Evolutionary conservation across 2,329 filamentous ascomycete genomes (phyloP).

Genomic region (Fusarium nelsonii): DNA sequence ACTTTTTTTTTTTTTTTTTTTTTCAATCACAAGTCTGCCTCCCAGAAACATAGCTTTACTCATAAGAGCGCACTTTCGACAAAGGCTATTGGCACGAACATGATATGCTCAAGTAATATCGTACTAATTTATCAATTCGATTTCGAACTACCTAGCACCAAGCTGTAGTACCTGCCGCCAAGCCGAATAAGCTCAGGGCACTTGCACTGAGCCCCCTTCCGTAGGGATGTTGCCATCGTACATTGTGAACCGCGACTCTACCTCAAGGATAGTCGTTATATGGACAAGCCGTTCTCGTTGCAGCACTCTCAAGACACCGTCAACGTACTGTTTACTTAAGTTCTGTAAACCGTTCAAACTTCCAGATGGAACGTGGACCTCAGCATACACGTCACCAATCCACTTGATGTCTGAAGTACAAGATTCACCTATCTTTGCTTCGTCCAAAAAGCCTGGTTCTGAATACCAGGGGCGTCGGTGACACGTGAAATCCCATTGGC

Average conservation of each 20-base stretch:
- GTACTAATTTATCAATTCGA: neutral
- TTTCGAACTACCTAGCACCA: neutral
- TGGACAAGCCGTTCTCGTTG: neutral
- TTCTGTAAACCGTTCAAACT: accelerated
- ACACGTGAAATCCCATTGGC: too few relatives aligned
- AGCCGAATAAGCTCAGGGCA: neutral
- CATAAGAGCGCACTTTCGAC: too few relatives aligned
- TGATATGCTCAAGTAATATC: neutral
- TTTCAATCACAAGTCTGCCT: too few relatives aligned
- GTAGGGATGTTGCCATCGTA: neutral
- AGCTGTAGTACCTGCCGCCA: neutral
- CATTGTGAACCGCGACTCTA: neutral
- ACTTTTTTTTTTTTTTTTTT: too few relatives aligned
- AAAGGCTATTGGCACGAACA: too few relatives aligned
- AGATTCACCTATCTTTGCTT: neutral
- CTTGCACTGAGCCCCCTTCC: neutral
- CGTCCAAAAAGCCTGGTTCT: neutral
- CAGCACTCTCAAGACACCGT: neutral
- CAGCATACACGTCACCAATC: neutral
- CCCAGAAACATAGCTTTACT: too few relatives aligned
- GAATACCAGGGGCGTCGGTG: neutral
- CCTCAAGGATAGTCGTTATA: accelerated
- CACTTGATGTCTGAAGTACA: neutral
- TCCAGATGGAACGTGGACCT: neutral
- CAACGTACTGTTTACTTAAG: neutral